Conservation (phyloP, 1,139 yeast genomes). For the Lipomyces yarrowii region DNA sequence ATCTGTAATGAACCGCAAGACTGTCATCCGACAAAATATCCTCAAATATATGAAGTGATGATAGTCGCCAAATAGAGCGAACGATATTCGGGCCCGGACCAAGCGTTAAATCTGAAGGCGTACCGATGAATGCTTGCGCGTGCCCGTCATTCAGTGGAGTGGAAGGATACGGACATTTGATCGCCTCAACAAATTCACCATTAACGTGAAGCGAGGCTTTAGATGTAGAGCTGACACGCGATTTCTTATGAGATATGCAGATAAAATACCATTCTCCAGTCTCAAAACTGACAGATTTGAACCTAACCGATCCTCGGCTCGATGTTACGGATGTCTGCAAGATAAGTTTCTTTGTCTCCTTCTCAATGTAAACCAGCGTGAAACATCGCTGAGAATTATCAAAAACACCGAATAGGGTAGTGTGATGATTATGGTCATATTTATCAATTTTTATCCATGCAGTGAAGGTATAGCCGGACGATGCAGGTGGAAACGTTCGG, state of each 20-base stretch:
- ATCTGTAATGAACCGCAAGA: slow-evolving; percentile 43
- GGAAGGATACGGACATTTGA: slow-evolving; percentile 35
- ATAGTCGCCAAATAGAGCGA: slow-evolving; percentile 26
- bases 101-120: slow-evolving; percentile 29
- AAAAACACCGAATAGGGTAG: slow-evolving; percentile 33
- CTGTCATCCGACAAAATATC: slow-evolving; percentile 42
- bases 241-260: slow-evolving; percentile 31
- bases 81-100: slow-evolving; percentile 14
- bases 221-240: slow-evolving; percentile 33
- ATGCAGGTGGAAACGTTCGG: slow-evolving; percentile 31
- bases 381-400: slow-evolving; percentile 32
- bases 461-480: slow-evolving; percentile 33
- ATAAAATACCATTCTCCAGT: slow-evolving; percentile 34
- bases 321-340: slow-evolving; percentile 32
- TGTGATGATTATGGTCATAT: slow-evolving; percentile 30
- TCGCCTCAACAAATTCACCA: slow-evolving; percentile 43
- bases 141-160: slow-evolving; percentile 31
- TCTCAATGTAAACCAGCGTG: slow-evolving; percentile 33
- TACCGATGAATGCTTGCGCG: slow-evolving; percentile 36
- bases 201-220: slow-evolving; percentile 43
- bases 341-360: slow-evolving; percentile 32
- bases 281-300: slow-evolving; percentile 29
- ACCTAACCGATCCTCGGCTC: slow-evolving; percentile 28
- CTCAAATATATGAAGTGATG: slow-evolving; percentile 32
- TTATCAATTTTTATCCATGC: slow-evolving; percentile 33